Percentiles rank a stretch among this genome's conserved stretches.
Evolutionary conservation across 164 flowering plant genomes (phyloP).

Genomic region (Hamamelis virginiana): DNA sequence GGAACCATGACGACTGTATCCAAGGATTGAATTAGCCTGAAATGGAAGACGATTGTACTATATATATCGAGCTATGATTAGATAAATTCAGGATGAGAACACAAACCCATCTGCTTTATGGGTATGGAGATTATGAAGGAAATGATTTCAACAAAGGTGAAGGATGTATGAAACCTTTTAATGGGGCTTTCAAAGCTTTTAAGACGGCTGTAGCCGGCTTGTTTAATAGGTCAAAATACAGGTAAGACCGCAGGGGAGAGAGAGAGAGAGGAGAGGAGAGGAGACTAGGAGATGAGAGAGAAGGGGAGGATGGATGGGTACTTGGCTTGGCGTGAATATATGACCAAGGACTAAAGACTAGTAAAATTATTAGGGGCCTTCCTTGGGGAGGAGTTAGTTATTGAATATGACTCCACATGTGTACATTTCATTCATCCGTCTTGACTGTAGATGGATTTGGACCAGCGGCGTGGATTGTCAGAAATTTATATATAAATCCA

Average conservation of each 20-base stretch:
- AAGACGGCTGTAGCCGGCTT: conserved; percentile 5
- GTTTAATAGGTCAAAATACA: not conserved
- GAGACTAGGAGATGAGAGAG: not conserved
- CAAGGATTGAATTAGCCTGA: too few relatives aligned
- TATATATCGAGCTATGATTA: too few relatives aligned
- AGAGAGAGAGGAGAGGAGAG: not conserved
- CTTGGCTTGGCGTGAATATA: conserved; percentile 6
- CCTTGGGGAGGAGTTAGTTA: too few relatives aligned
- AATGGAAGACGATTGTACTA: too few relatives aligned
- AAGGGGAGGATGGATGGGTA: not conserved
- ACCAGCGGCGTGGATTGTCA: not conserved
- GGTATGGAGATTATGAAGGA: too few relatives aligned
- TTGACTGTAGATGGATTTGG: not conserved
- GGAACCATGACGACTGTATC: not conserved
- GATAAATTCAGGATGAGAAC: too few relatives aligned
- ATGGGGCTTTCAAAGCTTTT: not conserved
- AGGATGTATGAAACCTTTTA: not conserved
- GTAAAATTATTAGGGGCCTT: too few relatives aligned
- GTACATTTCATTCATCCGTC: not conserved
- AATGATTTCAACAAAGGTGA: too few relatives aligned
- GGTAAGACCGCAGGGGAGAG: too few relatives aligned
- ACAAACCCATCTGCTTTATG: too few relatives aligned
- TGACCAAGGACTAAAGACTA: not conserved
- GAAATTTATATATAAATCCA: not conserved
- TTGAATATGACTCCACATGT: not conserved